A percentile compares a stretch with the other conserved stretches of the same genome.
Conservation (phyloP, 2,329 filamentous ascomycete genomes). For the Fusarium clavum region DNA sequence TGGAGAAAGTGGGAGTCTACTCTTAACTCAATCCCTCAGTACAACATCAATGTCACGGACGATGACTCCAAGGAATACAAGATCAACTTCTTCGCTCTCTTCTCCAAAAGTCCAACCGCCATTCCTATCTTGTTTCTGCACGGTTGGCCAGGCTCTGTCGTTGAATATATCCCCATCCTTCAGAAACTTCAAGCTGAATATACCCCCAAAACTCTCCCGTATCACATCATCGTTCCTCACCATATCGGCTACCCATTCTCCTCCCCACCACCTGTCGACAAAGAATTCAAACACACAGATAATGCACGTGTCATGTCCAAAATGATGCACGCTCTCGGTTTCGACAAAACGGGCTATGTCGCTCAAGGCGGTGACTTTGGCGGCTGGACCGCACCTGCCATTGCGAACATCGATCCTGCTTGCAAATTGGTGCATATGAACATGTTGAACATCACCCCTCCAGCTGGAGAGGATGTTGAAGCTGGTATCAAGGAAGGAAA, state of each 20-base stretch:
- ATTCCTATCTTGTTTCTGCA: slow-evolving; percentile 23
- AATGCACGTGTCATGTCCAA: slow-evolving; percentile 22
- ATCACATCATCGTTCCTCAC: slow-evolving; percentile 22
- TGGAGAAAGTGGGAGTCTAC: slow-evolving; percentile 33
- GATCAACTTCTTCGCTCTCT: slow-evolving; percentile 26
- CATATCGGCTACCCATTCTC: slow-evolving; percentile 19
- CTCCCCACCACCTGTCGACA: background rate
- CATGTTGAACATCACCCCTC: slow-evolving; percentile 5
- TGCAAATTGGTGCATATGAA: slow-evolving; percentile 26
- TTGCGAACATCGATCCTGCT: slow-evolving; percentile 16
- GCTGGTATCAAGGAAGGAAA: background rate
- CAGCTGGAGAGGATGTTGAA: background rate
- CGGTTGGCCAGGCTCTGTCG: slow-evolving; percentile 33
- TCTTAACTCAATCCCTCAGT: slow-evolving; percentile 32
- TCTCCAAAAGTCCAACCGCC: slow-evolving; percentile 5
- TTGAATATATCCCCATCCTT: slow-evolving; percentile 29
- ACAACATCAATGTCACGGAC: slow-evolving; percentile 16
- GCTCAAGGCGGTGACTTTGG: slow-evolving; percentile 32
- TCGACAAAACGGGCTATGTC: slow-evolving; percentile 15
- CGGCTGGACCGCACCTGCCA: slow-evolving; percentile 17
- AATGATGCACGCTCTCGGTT: slow-evolving; percentile 17
- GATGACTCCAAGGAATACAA: slow-evolving; percentile 15
- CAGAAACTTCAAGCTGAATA: slow-evolving; percentile 14
- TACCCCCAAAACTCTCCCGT: background rate
- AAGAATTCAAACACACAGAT: background rate